Conservation (phyloP, 1,284 basidiomycete genomes). For the Porogramme epimiltina region DNA sequence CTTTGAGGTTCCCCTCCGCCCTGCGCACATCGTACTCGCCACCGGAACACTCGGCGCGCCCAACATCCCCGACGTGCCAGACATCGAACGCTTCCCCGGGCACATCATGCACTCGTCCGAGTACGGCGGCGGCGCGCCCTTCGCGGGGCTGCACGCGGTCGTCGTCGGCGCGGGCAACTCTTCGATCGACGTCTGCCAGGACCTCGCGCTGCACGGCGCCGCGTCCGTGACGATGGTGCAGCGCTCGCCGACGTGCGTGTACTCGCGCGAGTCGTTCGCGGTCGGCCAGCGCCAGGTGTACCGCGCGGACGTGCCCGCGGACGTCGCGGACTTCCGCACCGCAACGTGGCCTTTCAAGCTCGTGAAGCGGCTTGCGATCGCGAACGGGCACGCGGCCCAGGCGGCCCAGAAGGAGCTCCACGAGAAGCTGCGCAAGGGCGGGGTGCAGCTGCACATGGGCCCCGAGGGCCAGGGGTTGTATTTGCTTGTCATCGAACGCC, state of each 20-base stretch:
- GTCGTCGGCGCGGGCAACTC: slow-evolving; percentile 54
- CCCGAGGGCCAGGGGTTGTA: slow-evolving; percentile 54
- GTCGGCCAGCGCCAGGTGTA: slow-evolving; percentile 30
- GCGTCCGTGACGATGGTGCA: slow-evolving; percentile 34
- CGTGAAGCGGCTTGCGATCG: slow-evolving; percentile 33
- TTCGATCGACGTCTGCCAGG: slow-evolving; percentile 46
- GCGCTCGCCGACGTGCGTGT: slow-evolving; percentile 32
- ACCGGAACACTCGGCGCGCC: slow-evolving; percentile 53
- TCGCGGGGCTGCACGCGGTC: slow-evolving; percentile 46
- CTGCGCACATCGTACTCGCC: slow-evolving; percentile 61
- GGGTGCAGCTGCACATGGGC: slow-evolving; percentile 59
- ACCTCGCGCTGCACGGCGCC: slow-evolving; percentile 43
- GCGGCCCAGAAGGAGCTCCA: slow-evolving; percentile 46
- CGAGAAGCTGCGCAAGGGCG: slow-evolving; percentile 55
- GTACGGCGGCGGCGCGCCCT: slow-evolving; percentile 40
- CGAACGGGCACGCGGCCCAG: slow-evolving; percentile 25
- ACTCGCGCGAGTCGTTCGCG: slow-evolving; percentile 30
- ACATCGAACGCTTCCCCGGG: slow-evolving; percentile 41
- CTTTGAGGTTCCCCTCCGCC: slow-evolving; percentile 44
- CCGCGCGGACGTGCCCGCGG: slow-evolving; percentile 43
- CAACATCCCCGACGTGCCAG: slow-evolving; percentile 45
- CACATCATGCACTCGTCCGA: slow-evolving; percentile 44
- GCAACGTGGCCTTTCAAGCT: slow-evolving; percentile 43
- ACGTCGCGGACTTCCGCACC: slow-evolving; percentile 48
- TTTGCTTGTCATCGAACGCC: slow-evolving; percentile 36